Base-by-base conservation (phyloP, 2,329 filamentous ascomycete species). In the Hortaea sp. region DNA sequence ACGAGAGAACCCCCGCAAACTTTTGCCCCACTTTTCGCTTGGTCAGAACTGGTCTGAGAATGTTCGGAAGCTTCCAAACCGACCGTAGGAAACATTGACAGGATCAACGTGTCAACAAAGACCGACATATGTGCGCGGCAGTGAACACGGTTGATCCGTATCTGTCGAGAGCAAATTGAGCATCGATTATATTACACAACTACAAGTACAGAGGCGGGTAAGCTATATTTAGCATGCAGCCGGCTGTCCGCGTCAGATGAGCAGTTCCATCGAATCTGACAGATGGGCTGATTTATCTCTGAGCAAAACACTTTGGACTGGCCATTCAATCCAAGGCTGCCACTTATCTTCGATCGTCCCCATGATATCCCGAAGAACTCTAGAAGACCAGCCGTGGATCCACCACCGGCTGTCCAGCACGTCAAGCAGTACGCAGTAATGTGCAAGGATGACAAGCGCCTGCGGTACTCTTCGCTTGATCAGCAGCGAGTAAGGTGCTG, bases 291-390 rank as follows among this genome's bases (percentile, higher is more conserved):
- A 35, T 10, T 9, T 35, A 9, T 35, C 32, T 12, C n/a, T 35
- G 9, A 35, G n/a, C 32, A 35, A 35, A 5, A 61, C 47, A 12
- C 45, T 47, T 43, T 56, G 55, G 7, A 58, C 45, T 32, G 59
- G 59, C 59, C 57, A 62, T 31, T 59, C 49, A 11, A 62, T 52
- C 57, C 59, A 62, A 40, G 50, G 48, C 49, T 58, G 56, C 58
- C 57, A 61, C 11, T 49, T 43, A 27, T 57, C 56, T 3, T 55
- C 48, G 47, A 61, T 20, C n/a, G 46, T 46, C 12, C 48, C 42
- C 28, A 59, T 45, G 9, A 61, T 44, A 44, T 60, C 57, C 28
- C 50, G 51, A 47, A 61, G 34, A 6, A 61, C 53, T 39, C 51
- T 48, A 28, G 45, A 41, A 10, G 53, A 50, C 55, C 56, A 57